Evolutionary conservation across 345 rosid species (phyloP).

Genomic region (Gossypium herbaceum): DNA sequence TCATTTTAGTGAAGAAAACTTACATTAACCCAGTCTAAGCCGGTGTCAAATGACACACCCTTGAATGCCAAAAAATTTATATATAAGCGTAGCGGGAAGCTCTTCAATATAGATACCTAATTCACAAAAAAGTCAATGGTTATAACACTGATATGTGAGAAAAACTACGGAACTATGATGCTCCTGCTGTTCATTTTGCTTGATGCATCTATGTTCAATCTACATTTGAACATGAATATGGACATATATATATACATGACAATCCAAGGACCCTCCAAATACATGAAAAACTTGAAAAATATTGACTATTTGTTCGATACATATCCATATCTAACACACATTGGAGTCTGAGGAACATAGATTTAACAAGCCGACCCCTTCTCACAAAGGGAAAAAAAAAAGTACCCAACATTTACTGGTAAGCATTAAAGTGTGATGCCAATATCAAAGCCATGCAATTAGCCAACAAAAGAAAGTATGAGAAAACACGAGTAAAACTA

Average conservation of each 20-base stretch:
- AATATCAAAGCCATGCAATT: not conserved
- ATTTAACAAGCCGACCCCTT: not conserved
- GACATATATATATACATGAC: not conserved
- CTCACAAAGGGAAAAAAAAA: not conserved
- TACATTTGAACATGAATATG: not conserved
- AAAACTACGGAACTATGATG: not conserved
- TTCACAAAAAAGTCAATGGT: constrained; percentile 16
- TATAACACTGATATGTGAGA: not conserved
- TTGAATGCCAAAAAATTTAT: constrained; percentile 57
- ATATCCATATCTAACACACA: not conserved
- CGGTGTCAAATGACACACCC: constrained; percentile 44
- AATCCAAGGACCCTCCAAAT: not conserved
- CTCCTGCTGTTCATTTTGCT: not conserved
- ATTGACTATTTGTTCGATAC: not conserved
- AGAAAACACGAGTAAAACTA: not conserved
- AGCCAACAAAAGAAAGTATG: not conserved
- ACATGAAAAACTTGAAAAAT: not conserved
- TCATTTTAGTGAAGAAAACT: constrained; percentile 21
- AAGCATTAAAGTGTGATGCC: not conserved
- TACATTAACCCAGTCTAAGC: constrained; percentile 77
- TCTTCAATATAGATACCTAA: constrained; percentile 71
- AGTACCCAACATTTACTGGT: not conserved
- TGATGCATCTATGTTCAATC: not conserved
- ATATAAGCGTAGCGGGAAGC: constrained; percentile 61
- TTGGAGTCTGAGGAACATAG: not conserved